Evolutionary conservation across 139 green algal genomes (phyloP), one percentile per base, ranked within the genome.

Genomic region (Chlamydomonas sp.): DNA sequence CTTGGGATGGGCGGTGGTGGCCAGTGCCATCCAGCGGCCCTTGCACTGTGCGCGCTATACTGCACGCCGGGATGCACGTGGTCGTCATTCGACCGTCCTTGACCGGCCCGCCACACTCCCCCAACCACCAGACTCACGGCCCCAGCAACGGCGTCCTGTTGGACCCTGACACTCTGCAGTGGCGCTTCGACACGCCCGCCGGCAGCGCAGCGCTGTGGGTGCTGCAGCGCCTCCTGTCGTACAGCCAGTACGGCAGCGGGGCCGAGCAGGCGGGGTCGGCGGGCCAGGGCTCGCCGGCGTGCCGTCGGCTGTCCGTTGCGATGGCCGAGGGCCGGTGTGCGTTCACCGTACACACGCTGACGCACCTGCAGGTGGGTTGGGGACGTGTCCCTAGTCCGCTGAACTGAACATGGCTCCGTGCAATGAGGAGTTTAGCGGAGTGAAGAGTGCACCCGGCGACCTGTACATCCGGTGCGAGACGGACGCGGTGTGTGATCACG

Each of bases 321-420:
- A 82, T 88, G 60, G 83, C 83, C 49, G 83, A 88, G 83, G 83
- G 83, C 5, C 73, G 74, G 3, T 88, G 83, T 31, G 83, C 83
- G 2, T 88, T 88, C 12, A 31, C 83, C 5, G 69, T 88, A 5
- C 83, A 88, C 83, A 64, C 63, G 4, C 49, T 79, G 17, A 31
- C 31, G 4, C 83, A 88, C 57, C 63, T 81, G 1, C 68, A 88
- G 83, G 82, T 87, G 62, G 4, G 78, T 58, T 15, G 12, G 77
- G 2, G 57, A 16, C 9, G 58, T 49, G 31, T 49, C 31, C 31
- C 31, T 49, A 49, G 31, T 49, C 31, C 31, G 31, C 31, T 49
- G 31, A 49, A 49, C 31, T 49, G 31, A 49, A 49, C 31, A 49
- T 49, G 31, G 31, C 31, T 49, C 31, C 31, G 31, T 49, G 31